Base-by-base conservation (phyloP, 345 rosid species). In the Syzygium jambos region DNA sequence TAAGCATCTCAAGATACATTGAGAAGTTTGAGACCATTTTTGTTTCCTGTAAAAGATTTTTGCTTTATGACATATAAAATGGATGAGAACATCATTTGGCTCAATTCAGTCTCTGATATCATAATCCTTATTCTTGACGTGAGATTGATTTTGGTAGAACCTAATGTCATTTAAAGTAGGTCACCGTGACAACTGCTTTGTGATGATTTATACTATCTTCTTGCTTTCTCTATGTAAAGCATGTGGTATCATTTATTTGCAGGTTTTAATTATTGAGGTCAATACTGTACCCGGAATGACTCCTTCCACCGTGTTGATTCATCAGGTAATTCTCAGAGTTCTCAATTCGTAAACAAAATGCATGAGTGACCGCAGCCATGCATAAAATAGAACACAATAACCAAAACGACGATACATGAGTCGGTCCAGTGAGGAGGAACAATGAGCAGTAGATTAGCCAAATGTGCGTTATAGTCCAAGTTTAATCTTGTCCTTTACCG, bases 241-340 rank as follows among this genome's bases (percentile, higher is more conserved):
- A 34, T 5, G 52, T 22, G 21, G 19, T 11, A n/a, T 63, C 25
- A 52, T 41, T 86, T 83, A 13, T 84, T 85, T 92, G 88, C 94
- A 96, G 98, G 95, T 97, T 63, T 56, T 96, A 91, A 89, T 97
- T 63, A 97, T 97, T 55, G 99, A 97, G 93, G 99, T 94, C 83
- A 96, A 96, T 88, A 96, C 98, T 22, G 97, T 97, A 53, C 99
- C 98, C 2, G 99, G 99, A 90, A 97, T 96, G 99, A 95, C 98
- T 88, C 98, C 98, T 53, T 97, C 99, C 65, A 97, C 98, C 9
- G 98, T 97, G 78, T 87, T 96, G 90, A 96, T 97, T 90, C 99
- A 97, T 90, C 98, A 95, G 98, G 99, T 97, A 89, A 87, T 29
- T 53, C 82, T 73, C 49, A 73, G n/a, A 38, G 49, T 73, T 73